phyloP scores from a whole-genome alignment of 2,329 filamentous ascomycete species.

The Arthrinium puccinioides region DNA sequence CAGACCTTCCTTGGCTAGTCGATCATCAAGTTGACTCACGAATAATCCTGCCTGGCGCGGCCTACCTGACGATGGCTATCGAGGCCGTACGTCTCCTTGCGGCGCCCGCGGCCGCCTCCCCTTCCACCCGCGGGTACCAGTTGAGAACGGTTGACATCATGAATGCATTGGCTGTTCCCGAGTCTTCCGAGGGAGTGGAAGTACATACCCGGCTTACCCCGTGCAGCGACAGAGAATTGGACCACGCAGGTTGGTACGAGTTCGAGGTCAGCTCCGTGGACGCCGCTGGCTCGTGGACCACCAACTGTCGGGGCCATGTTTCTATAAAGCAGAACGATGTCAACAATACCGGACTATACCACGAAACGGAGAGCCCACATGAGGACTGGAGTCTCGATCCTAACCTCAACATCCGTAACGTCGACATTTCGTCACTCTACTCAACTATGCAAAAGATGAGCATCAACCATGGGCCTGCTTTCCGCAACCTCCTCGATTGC shows the following conservation, averaged over 20 bases:
- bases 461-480: slow-evolving; percentile 3
- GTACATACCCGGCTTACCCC: slow-evolving; percentile 12
- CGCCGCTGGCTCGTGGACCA: slow-evolving; percentile 14
- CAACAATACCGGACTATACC: no score
- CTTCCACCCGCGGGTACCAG: slow-evolving; percentile 9
- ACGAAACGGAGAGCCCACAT: no score
- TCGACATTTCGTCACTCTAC: neutral
- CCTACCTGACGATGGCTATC: slow-evolving; percentile 10
- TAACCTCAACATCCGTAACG: no score
- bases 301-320: slow-evolving; percentile 15
- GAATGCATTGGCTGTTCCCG: slow-evolving; percentile 9
- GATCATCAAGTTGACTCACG: slow-evolving; percentile 38
- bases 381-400: no score
- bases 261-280: slow-evolving; percentile 14
- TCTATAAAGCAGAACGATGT: no score
- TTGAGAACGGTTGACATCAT: slow-evolving; percentile 13
- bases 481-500: slow-evolving; percentile 1
- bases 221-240: slow-evolving; percentile 8
- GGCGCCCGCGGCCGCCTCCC: slow-evolving; percentile 2
- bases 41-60: slow-evolving; percentile 34
- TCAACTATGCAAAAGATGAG: neutral
- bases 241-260: slow-evolving; percentile 10
- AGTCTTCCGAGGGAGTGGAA: slow-evolving; percentile 15
- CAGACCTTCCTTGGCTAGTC: slow-evolving; percentile 30
- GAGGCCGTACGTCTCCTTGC: slow-evolving; percentile 3